phyloP scores from a whole-genome alignment of 2,329 filamentous ascomycete species.

The Leptographium flavum region DNA sequence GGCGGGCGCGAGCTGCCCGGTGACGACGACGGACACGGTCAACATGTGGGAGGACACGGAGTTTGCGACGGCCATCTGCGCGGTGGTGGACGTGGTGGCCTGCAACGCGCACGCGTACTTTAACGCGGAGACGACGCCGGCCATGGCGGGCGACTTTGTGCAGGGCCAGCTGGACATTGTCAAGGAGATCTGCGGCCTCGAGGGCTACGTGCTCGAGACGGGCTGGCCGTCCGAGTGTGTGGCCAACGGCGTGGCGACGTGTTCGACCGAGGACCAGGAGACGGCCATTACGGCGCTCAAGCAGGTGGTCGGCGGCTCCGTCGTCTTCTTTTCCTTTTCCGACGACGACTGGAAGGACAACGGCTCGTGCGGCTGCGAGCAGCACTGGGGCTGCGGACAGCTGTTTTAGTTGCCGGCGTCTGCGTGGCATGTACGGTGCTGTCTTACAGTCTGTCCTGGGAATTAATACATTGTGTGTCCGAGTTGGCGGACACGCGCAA shows the following conservation, averaged over 20 bases:
- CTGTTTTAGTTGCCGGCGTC: conserved; percentile 20
- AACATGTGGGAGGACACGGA: conserved; percentile 57
- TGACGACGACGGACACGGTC: conserved; percentile 80
- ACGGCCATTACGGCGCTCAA: conserved; percentile 60
- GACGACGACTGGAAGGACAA: conserved; percentile 72
- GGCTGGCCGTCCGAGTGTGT: conserved; percentile 68
- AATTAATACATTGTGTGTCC: background rate
- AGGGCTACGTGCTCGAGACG: conserved; percentile 73
- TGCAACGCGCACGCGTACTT: conserved; percentile 93
- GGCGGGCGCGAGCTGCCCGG: conserved; percentile 56
- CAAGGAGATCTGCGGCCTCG: conserved; percentile 55
- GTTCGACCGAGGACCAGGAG: conserved; percentile 52
- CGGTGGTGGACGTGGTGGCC: conserved; percentile 61
- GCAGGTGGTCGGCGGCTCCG: conserved; percentile 47
- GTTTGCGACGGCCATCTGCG: conserved; percentile 48
- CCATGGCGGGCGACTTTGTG: conserved; percentile 63
- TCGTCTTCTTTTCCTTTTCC: conserved; percentile 68
- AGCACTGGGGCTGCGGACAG: conserved; percentile 56
- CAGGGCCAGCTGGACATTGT: conserved; percentile 59
- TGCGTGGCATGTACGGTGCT: background rate
- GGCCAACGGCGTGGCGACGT: conserved; percentile 58
- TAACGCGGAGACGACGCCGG: conserved; percentile 53
- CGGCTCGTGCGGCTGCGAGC: conserved; percentile 60
- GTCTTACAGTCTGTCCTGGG: too few species aligned
- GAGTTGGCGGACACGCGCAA: too few species aligned